Evolutionary conservation across 257 asterid species (phyloP).

Genomic region (Penstemon eatonii): DNA sequence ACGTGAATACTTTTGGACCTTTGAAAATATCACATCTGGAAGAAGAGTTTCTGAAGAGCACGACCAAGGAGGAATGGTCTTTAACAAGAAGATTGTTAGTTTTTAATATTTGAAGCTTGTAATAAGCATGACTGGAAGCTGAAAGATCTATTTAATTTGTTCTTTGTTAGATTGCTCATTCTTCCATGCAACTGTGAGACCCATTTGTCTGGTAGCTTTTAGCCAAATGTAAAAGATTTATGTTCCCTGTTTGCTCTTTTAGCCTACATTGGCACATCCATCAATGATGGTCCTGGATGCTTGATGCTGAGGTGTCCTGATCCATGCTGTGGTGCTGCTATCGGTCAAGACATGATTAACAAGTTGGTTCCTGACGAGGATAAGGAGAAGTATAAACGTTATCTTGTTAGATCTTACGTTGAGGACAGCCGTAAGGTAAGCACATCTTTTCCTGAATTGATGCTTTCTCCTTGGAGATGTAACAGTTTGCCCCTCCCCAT

Average conservation of each 20-base stretch:
- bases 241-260: slow-evolving; percentile 29
- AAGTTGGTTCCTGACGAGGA: slow-evolving; percentile 55
- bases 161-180: slow-evolving; percentile 17
- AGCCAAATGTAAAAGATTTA: slow-evolving; percentile 1
- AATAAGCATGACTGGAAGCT: slow-evolving; percentile 2
- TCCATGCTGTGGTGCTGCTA: slow-evolving; percentile 76
- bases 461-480: not conserved
- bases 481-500: not conserved
- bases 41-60: not conserved
- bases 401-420: slow-evolving; percentile 85
- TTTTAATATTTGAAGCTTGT: slow-evolving; percentile 5
- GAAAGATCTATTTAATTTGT: not conserved
- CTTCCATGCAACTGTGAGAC: slow-evolving; percentile 6
- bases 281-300: slow-evolving; percentile 95
- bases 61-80: not conserved
- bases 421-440: slow-evolving; percentile 93
- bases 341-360: slow-evolving; percentile 83
- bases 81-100: not conserved
- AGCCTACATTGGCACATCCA: slow-evolving; percentile 84
- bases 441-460: slow-evolving; percentile 24
- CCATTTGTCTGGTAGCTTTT: not conserved
- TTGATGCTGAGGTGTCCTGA: slow-evolving; percentile 87
- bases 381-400: slow-evolving; percentile 74
- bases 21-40: not conserved
- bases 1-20: not conserved